These are phyloP conservation scores for Clarireedia monteithiana DNA, from an alignment of 2,329 filamentous ascomycete genomes.

Conservation along the genomic window DNA sequence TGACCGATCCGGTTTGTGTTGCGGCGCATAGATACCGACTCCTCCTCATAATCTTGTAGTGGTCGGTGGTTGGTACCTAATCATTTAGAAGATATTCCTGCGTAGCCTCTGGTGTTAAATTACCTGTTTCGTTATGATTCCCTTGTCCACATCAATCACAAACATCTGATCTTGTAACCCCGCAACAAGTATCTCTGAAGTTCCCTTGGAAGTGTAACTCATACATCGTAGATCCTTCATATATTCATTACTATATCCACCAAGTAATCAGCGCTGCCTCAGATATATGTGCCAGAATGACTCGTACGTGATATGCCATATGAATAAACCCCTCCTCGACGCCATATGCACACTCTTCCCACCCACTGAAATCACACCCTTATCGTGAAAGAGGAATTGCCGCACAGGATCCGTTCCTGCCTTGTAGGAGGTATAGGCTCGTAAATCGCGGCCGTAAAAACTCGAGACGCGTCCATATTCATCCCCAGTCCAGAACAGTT, in stretches of 20 bases:
- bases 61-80: conserved; percentile 61
- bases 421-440: conserved; percentile 84
- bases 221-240: conserved; percentile 90
- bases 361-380: conserved; percentile 80
- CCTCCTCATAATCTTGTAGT: conserved; percentile 89
- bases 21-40: conserved; percentile 88
- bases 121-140: conserved; percentile 62
- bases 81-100: conserved; percentile 25
- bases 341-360: conserved; percentile 81
- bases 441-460: conserved; percentile 78
- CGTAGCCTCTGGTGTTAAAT: conserved; percentile 7
- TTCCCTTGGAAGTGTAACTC: conserved; percentile 86
- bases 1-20: conserved; percentile 71
- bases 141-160: conserved; percentile 61
- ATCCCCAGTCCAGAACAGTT: conserved; percentile 89
- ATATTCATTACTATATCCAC: conserved; percentile 50
- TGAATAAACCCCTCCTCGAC: conserved; percentile 68
- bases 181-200: conserved; percentile 76
- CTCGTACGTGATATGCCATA: conserved; percentile 76
- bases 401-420: conserved; percentile 72
- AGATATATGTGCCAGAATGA: background rate
- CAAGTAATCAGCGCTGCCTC: conserved; percentile 15
- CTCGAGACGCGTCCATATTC: conserved; percentile 80
- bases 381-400: conserved; percentile 86
- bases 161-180: conserved; percentile 85